These are phyloP conservation scores for Ganoderma lucidum DNA, from an alignment of 1,284 basidiomycete genomes.

Conservation along the genomic window DNA sequence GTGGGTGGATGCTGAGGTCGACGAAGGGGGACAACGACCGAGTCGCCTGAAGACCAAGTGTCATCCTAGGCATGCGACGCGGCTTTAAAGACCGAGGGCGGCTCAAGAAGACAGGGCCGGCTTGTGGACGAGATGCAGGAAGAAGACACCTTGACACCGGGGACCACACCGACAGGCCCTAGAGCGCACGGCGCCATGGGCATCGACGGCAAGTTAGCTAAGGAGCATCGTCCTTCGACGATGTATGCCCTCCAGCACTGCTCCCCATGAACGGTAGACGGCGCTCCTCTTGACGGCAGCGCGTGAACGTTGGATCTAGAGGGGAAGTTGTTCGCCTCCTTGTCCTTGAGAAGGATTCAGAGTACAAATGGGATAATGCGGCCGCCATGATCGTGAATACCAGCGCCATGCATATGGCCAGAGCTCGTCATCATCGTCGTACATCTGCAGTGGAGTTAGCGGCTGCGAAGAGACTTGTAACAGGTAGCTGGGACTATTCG, in stretches of 20 bases:
- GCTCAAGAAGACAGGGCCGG: neutral
- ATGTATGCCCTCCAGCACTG: neutral
- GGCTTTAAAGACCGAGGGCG: neutral
- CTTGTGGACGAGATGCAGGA: neutral
- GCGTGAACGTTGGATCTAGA: neutral
- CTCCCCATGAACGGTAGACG: neutral
- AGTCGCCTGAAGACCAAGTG: neutral
- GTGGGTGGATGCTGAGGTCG: neutral
- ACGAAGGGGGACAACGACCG: neutral
- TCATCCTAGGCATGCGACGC: too few relatives aligned
- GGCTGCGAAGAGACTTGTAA: neutral
- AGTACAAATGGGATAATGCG: too few relatives aligned
- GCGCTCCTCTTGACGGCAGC: neutral
- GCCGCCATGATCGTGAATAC: too few relatives aligned
- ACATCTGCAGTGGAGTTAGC: neutral
- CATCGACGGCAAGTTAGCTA: neutral
- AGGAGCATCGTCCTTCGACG: neutral
- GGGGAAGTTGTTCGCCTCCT: neutral
- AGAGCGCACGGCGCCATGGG: too few relatives aligned
- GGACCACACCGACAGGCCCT: slow-evolving; percentile 23
- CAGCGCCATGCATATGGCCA: too few relatives aligned
- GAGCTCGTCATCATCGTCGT: neutral
- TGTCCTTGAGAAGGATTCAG: neutral
- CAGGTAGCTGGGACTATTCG: neutral
- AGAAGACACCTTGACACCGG: neutral